These are phyloP conservation scores for Apiosordaria backusii DNA, from an alignment of 495 filamentous ascomycete genomes.

Conservation along the genomic window DNA sequence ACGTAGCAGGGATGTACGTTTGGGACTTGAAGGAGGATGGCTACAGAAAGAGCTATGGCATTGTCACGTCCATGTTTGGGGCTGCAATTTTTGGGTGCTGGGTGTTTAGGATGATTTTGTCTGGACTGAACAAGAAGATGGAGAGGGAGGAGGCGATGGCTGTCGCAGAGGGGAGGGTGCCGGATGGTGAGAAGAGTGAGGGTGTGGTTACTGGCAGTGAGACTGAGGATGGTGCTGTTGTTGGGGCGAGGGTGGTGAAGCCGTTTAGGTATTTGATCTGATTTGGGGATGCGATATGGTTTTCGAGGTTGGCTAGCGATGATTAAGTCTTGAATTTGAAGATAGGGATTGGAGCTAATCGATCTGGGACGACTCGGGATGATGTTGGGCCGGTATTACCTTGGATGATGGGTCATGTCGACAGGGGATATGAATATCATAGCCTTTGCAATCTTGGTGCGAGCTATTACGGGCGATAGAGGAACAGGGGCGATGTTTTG, in stretches of 20 bases:
- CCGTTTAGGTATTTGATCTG: background rate
- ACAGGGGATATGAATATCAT: too few species aligned
- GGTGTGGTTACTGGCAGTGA: background rate
- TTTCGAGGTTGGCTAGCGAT: background rate
- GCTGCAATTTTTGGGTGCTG: constrained; percentile 48
- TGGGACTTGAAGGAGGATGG: constrained; percentile 51
- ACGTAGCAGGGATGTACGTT: constrained; percentile 73
- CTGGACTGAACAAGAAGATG: constrained; percentile 64
- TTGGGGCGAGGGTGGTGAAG: background rate
- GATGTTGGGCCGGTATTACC: too few species aligned
- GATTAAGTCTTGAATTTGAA: background rate
- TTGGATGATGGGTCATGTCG: too few species aligned
- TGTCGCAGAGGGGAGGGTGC: background rate
- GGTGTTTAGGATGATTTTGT: constrained; percentile 57
- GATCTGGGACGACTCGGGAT: too few species aligned
- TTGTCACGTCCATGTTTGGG: constrained; percentile 62
- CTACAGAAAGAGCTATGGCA: constrained; percentile 43
- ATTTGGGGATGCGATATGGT: background rate
- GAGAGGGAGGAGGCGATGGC: background rate
- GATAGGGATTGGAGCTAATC: background rate
- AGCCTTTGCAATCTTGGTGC: too few species aligned
- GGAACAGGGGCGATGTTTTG: too few species aligned
- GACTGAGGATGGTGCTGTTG: background rate
- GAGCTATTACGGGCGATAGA: too few species aligned
- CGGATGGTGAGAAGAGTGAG: background rate